Base-by-base conservation (phyloP, 139 green algal species). In the Desmodesmus armatus region DNA sequence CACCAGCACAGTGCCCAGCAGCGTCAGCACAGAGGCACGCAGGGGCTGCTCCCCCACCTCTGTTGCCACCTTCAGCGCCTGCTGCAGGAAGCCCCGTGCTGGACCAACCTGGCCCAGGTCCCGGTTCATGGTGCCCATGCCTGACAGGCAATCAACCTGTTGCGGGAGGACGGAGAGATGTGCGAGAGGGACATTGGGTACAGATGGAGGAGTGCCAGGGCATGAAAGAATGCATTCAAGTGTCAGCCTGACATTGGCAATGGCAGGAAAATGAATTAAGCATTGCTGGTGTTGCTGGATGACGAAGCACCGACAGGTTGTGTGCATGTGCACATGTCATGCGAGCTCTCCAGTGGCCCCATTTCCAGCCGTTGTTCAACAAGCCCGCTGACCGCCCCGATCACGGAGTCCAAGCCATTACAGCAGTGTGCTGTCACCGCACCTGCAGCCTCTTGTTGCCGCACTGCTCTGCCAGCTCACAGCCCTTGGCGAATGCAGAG, bases 11-110 rank as follows among this genome's bases (percentile, higher is more conserved):
- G 47, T 41, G 29, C 85, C 88, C n/a, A 91, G 79, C 70, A 88
- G 87, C 21, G 71, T 83, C 29, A 92, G 72, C 51, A 43, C 87
- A 65, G 85, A 85, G 2, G 85, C 72, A 7, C 85, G 69, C 25
- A 78, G 33, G 5, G 87, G 90, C 43, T 78, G 40, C 49, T 89
- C 85, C 11, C 62, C 29, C 49, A 91, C 87, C 80, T 84, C 78
- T 3, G 83, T 77, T 35, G 89, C 74, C 44, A 92, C 69, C 41
- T 89, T 75, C 62, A 94, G 40, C 43, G 94, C 93, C 31, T 94
- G 87, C 1, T 72, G 35, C 63, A 88, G 40, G 84, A 85, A 88
- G 44, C 55, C 62, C 51, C 70, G 40, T 29, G 85, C 85, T 37
- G 44, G 40, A 3, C 23, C 19, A 11, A 74, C 51, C 67, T 85